These are phyloP conservation scores for Striga hermonthica DNA, from an alignment of 305 asterid species.

Conservation along the genomic window DNA sequence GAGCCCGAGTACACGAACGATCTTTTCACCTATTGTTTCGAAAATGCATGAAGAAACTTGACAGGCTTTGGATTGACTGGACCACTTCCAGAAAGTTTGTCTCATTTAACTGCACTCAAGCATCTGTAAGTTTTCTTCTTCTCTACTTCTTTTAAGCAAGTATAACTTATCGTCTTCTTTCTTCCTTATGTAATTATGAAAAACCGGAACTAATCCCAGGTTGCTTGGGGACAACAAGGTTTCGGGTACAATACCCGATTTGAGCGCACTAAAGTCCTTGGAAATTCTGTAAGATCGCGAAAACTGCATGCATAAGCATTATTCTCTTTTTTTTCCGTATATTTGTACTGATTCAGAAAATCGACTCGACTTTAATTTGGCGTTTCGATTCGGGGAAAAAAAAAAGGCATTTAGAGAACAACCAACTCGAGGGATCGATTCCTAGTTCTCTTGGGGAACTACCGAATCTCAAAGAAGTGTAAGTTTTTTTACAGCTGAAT, in stretches of 20 bases:
- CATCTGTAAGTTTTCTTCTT: slow-evolving; percentile 54
- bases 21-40: background rate
- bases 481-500: slow-evolving; percentile 25
- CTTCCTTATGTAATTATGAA: background rate
- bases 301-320: background rate
- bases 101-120: slow-evolving; percentile 58
- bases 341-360: slow-evolving; percentile 5
- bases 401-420: slow-evolving; percentile 83
- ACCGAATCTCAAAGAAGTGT: slow-evolving; percentile 68
- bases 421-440: slow-evolving; percentile 60
- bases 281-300: slow-evolving; percentile 57
- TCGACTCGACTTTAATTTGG: slow-evolving; percentile 4
- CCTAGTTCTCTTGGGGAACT: slow-evolving; percentile 57
- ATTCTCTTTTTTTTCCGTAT: background rate
- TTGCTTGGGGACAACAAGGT: slow-evolving; percentile 70
- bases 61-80: slow-evolving; percentile 65
- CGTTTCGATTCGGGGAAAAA: slow-evolving; percentile 18
- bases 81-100: slow-evolving; percentile 46
- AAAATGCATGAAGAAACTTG: slow-evolving; percentile 53
- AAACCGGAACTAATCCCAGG: slow-evolving; percentile 38
- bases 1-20: slow-evolving; percentile 1
- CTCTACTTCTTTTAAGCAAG: too few relatives aligned
- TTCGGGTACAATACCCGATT: slow-evolving; percentile 64
- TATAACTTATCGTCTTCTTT: background rate
- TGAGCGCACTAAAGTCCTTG: slow-evolving; percentile 52